These are phyloP conservation scores for Fusarium ambrosium DNA, from an alignment of 2,329 filamentous ascomycete genomes.

Conservation along the genomic window DNA sequence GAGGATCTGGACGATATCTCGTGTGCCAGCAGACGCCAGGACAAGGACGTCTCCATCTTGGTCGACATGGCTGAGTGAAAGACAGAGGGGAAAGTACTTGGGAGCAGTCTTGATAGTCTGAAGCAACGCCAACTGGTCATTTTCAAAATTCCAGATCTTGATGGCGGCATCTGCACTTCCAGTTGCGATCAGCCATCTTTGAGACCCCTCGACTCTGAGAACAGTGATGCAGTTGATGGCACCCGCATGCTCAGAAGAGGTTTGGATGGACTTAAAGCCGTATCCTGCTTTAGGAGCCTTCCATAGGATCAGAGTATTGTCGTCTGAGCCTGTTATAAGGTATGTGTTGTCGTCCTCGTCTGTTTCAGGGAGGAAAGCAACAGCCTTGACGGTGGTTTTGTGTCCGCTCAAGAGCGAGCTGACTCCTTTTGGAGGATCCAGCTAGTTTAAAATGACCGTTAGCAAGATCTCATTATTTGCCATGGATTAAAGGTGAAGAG, in stretches of 20 bases:
- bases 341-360: constrained; percentile 63
- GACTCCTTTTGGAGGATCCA: constrained; percentile 67
- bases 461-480: background rate
- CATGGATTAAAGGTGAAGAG: background rate
- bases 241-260: constrained; percentile 73
- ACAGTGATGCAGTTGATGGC: constrained; percentile 79
- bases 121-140: constrained; percentile 64
- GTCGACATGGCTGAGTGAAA: constrained; percentile 76
- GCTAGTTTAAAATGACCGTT: constrained; percentile 46
- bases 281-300: constrained; percentile 47
- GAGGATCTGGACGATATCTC: constrained; percentile 84
- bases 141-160: constrained; percentile 76
- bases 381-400: constrained; percentile 82
- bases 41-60: constrained; percentile 67
- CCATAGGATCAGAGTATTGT: constrained; percentile 85
- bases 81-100: constrained; percentile 83
- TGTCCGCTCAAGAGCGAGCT: constrained; percentile 80
- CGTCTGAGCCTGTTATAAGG: constrained; percentile 84
- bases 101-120: constrained; percentile 81
- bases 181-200: constrained; percentile 73
- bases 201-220: constrained; percentile 49
- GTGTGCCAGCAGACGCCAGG: constrained; percentile 89
- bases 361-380: constrained; percentile 77
- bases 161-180: constrained; percentile 85
- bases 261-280: constrained; percentile 63